A percentile compares a stretch with the other conserved stretches of the same genome.
Conservation (phyloP, 345 rosid species). For the Dimocarpus longan region DNA sequence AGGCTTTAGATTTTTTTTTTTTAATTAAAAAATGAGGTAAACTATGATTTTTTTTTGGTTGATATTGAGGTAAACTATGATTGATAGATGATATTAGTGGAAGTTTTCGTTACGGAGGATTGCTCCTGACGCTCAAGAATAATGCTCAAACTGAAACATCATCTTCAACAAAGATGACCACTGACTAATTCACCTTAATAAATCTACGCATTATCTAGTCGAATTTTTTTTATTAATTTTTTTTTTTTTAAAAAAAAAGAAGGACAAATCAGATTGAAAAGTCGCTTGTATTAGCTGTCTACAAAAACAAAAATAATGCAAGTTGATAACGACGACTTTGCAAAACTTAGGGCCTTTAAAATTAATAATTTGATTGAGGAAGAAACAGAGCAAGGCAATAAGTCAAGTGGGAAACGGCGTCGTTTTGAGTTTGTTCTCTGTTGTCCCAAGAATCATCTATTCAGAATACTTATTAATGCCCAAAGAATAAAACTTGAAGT, state of each 20-base stretch:
- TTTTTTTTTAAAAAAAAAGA: too few species aligned
- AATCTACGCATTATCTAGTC: neutral
- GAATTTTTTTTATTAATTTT: too few species aligned
- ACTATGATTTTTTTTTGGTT: too few species aligned
- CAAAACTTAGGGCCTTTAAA: slow-evolving; percentile 12
- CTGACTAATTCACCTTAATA: neutral
- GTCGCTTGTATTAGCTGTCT: neutral
- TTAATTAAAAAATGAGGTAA: too few species aligned
- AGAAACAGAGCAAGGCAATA: neutral
- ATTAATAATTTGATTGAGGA: neutral
- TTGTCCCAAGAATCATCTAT: neutral
- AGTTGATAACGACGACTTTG: neutral
- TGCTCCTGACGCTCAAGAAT: too few species aligned
- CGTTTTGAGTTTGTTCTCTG: neutral
- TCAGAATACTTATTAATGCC: neutral
- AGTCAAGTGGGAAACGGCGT: neutral
- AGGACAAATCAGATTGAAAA: neutral
- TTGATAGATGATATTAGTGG: too few species aligned
- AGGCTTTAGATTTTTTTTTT: too few species aligned
- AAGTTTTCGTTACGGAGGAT: too few species aligned
- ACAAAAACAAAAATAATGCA: neutral
- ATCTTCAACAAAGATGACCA: neutral
- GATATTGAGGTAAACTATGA: too few species aligned
- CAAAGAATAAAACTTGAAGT: neutral
- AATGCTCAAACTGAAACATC: too few species aligned